A percentile compares a stretch with the other conserved stretches of the same genome.
Evolutionary conservation across 2,329 filamentous ascomycete species (phyloP).

Genomic region (Hypocrella siamensis): DNA sequence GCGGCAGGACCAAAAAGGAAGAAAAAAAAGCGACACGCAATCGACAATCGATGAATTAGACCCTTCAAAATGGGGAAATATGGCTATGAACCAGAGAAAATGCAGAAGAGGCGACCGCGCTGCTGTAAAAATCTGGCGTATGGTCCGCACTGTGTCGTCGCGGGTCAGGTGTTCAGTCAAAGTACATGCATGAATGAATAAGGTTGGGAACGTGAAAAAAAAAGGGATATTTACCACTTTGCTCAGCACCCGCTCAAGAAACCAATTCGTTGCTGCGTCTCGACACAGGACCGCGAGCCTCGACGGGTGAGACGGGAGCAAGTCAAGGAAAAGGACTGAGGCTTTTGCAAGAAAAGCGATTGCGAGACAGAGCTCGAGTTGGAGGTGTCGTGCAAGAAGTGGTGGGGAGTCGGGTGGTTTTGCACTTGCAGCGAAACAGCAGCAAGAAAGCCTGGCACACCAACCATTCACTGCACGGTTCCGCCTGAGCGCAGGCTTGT

Average conservation of each 20-base stretch:
- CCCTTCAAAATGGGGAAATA: no score
- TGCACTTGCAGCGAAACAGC: conserved; percentile 1
- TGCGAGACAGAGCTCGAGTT: not conserved
- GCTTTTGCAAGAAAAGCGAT: conserved; percentile 1
- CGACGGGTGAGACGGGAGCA: conserved; percentile 1
- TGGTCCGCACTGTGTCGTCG: no score
- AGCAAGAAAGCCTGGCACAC: not conserved
- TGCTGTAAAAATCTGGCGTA: no score
- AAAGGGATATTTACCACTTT: conserved; percentile 1
- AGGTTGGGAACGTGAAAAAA: not conserved
- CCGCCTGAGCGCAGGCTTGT: conserved; percentile 2
- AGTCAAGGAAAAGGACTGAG: not conserved
- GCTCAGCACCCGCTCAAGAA: conserved; percentile 1
- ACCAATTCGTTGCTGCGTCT: conserved; percentile 2
- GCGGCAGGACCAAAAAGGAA: no score
- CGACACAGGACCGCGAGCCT: conserved; percentile 2
- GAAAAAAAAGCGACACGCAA: no score
- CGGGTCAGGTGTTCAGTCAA: no score
- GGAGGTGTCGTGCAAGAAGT: not conserved
- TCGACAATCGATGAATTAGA: no score
- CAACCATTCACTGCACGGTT: not conserved
- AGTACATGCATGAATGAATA: no score
- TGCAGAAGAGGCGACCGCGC: no score
- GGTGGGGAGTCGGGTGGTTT: conserved; percentile 5
- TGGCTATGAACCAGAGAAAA: no score